phyloP scores from a whole-genome alignment of 257 asterid genomes.

The Linderniella brevidens region DNA sequence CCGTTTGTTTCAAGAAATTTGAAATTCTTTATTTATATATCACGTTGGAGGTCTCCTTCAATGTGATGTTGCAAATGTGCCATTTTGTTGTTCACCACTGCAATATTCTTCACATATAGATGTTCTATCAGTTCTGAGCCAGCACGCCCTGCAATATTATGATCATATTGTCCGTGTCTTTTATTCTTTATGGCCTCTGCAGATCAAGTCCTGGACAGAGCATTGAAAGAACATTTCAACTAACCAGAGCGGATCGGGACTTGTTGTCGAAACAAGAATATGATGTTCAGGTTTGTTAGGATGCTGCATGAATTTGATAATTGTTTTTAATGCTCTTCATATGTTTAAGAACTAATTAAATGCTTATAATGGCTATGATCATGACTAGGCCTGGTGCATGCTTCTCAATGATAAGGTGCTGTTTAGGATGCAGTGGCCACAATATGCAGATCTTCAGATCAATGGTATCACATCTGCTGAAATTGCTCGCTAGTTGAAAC shows the following conservation, averaged over 20 bases:
- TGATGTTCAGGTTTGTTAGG: conserved; percentile 80
- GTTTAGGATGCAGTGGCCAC: conserved; percentile 99
- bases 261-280: conserved; percentile 58
- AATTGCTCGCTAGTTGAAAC: conserved; percentile 3
- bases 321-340: neutral
- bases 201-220: conserved; percentile 76
- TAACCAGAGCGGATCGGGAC: conserved; percentile 78
- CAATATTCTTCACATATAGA: too few relatives aligned
- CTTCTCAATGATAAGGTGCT: conserved; percentile 95
- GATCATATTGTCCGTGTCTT: neutral
- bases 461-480: conserved; percentile 47
- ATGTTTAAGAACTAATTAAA: conserved; percentile 1
- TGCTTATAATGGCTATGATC: conserved; percentile 1
- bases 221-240: conserved; percentile 84
- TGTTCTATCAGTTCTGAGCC: too few relatives aligned
- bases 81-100: too few relatives aligned
- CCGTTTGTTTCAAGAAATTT: too few relatives aligned
- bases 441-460: conserved; percentile 80
- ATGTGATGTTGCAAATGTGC: too few relatives aligned
- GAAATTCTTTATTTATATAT: too few relatives aligned
- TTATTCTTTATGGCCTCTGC: conserved; percentile 4
- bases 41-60: too few relatives aligned
- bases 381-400: conserved; percentile 89
- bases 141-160: too few relatives aligned
- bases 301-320: conserved; percentile 8